Conservation (phyloP, 2,329 filamentous ascomycete genomes). For the Paracoccidioides lutzii region DNA sequence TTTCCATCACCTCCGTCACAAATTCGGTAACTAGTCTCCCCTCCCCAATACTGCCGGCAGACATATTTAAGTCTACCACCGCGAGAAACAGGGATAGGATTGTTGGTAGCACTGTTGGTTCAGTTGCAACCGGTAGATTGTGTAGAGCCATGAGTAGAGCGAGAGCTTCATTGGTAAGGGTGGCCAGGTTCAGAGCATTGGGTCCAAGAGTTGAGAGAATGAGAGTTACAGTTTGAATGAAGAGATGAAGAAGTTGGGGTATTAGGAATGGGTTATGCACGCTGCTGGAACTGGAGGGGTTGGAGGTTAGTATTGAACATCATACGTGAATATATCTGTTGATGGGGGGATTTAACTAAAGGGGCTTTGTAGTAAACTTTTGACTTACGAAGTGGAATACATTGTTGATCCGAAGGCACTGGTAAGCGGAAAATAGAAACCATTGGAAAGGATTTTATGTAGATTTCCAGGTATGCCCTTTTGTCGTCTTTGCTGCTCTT, state of each 20-base stretch:
- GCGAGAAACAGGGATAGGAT: slow-evolving; percentile 69
- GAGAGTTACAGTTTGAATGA: slow-evolving; percentile 74
- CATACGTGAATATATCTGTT: no score
- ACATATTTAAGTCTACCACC: slow-evolving; percentile 63
- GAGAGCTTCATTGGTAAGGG: slow-evolving; percentile 77
- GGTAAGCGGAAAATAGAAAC: slow-evolving; percentile 78
- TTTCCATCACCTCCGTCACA: slow-evolving; percentile 68
- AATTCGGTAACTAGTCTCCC: slow-evolving; percentile 62
- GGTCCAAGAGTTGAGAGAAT: slow-evolving; percentile 74
- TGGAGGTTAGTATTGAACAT: background rate
- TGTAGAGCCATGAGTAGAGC: slow-evolving; percentile 62
- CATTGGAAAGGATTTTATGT: slow-evolving; percentile 57
- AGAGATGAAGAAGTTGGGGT: slow-evolving; percentile 62
- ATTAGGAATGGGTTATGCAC: slow-evolving; percentile 53
- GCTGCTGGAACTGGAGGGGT: slow-evolving; percentile 9
- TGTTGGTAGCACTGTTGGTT: slow-evolving; percentile 56
- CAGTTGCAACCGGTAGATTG: slow-evolving; percentile 39
- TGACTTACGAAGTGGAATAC: slow-evolving; percentile 38
- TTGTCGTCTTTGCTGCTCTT: slow-evolving; percentile 35
- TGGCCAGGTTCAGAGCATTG: slow-evolving; percentile 58
- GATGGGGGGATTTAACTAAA: background rate
- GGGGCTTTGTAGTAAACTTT: background rate
- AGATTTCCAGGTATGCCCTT: slow-evolving; percentile 59
- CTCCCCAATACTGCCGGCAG: slow-evolving; percentile 37
- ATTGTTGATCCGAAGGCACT: slow-evolving; percentile 60